Evolutionary conservation across 805 yeast genomes (phyloP).

Genomic region (Pichia phayaonensis): DNA sequence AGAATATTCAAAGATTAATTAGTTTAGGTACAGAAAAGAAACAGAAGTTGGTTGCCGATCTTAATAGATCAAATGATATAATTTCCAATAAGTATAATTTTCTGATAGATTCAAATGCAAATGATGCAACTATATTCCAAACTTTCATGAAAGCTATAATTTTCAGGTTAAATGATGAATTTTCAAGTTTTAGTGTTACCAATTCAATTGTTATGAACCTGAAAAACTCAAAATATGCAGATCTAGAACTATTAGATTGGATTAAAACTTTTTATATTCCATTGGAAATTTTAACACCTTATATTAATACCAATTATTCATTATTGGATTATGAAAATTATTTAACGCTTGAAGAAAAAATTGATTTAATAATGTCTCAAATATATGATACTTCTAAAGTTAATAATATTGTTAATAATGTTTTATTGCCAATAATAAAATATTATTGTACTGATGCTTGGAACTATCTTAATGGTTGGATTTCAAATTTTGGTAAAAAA

Average conservation of each 20-base stretch:
- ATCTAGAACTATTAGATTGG: constrained; percentile 16
- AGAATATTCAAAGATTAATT: background rate
- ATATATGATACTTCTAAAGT: constrained; percentile 2
- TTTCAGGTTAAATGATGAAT: constrained; percentile 14
- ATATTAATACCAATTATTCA: constrained; percentile 9
- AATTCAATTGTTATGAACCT: background rate
- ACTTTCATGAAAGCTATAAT: constrained; percentile 19
- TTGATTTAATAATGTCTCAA: constrained; percentile 14
- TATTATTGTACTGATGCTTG: constrained; percentile 12
- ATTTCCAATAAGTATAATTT: constrained; percentile 2
- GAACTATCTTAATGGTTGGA: constrained; percentile 17
- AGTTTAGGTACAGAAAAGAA: background rate
- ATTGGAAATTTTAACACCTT: constrained; percentile 10
- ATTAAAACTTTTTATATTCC: constrained; percentile 19
- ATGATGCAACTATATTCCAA: constrained; percentile 7
- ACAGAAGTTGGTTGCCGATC: background rate
- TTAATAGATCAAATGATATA: background rate
- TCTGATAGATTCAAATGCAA: background rate
- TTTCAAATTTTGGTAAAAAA: constrained; percentile 12
- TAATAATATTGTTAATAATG: constrained; percentile 8
- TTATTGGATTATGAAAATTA: constrained; percentile 18
- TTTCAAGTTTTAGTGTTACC: constrained; percentile 7
- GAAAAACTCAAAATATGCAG: constrained; percentile 1
- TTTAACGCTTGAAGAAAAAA: constrained; percentile 14
- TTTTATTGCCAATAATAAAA: constrained; percentile 18